Evolutionary conservation across 148 eudicot species (phyloP).

Genomic region (Diospyros kaki): DNA sequence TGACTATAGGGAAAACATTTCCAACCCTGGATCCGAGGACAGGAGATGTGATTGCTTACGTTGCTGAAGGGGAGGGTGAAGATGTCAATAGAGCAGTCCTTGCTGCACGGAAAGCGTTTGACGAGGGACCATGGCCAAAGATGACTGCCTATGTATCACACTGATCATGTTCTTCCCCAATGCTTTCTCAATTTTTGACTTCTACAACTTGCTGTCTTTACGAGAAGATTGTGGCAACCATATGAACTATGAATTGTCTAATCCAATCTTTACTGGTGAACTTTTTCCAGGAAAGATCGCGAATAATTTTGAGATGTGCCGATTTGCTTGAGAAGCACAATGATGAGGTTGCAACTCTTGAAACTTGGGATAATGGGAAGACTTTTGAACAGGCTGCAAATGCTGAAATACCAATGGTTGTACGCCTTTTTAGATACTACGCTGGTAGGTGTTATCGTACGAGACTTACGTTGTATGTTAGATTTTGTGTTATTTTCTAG

Average conservation of each 20-base stretch:
- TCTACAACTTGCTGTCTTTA: background rate
- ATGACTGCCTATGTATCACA: slow-evolving; percentile 71
- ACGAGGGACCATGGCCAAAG: slow-evolving; percentile 85
- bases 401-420: slow-evolving; percentile 57
- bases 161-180: background rate
- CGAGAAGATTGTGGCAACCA: too few species aligned
- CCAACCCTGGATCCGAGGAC: slow-evolving; percentile 71
- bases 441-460: slow-evolving; percentile 37
- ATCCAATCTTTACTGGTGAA: background rate
- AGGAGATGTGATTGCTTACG: slow-evolving; percentile 67
- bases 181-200: background rate
- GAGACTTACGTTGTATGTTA: background rate
- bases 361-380: slow-evolving; percentile 79
- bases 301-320: slow-evolving; percentile 48
- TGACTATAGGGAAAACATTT: slow-evolving; percentile 56
- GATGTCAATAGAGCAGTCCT: slow-evolving; percentile 69
- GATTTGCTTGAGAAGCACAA: slow-evolving; percentile 70
- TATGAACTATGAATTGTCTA: background rate
- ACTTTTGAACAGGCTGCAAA: slow-evolving; percentile 56
- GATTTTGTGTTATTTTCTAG: background rate
- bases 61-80: slow-evolving; percentile 75
- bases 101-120: slow-evolving; percentile 87
- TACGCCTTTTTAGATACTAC: slow-evolving; percentile 56
- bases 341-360: slow-evolving; percentile 71
- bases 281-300: slow-evolving; percentile 50